Evolutionary conservation across 495 filamentous ascomycete species (phyloP), one percentile per base, ranked within the genome.

Genomic region (Podospora pseudoanserina): DNA sequence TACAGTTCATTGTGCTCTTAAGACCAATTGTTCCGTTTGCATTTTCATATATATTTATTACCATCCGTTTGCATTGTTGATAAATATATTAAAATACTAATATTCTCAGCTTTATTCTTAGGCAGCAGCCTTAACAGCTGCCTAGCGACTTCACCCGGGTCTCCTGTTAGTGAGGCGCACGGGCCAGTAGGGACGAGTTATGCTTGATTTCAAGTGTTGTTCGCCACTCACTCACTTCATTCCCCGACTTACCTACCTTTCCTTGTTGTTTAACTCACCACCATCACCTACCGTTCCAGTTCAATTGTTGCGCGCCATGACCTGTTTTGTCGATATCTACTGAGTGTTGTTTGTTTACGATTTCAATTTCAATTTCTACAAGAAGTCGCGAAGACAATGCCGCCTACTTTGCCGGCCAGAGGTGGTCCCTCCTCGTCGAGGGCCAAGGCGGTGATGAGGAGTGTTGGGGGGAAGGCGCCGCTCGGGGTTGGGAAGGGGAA

Each of bases 341-440:
- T 7, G 4, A 32, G 30, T 32, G 4, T 32, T 32, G 30, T 32
- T 49, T 49, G 9, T 13, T 49, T 49, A 13, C 39, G 2, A 6
- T 39, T 39, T 39, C 34, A 39, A 5, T 39, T 39, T 11, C 34
- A 39, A 6, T 39, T 5, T 39, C 11, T 5, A 39, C 5, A 39
- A 49, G 9, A 16, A 49, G 39, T 49, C 39, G 39, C 34, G 0
- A 49, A 49, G 39, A 39, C 7, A 49, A 75, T 75, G 73, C 73
- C 72, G 7, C 69, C 70, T 0, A 76, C 75, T 0, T 60, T 76
- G 6, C 66, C 72, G 0, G 60, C 60, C 6, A 70, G 74, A 13
- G 75, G 75, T 2, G 74, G 75, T 1, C 74, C 75, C 9, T 61
- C 59, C 61, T 26, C 16, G 32, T 26, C 60, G 27, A 23, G 34